phyloP scores from a whole-genome alignment of 2,329 filamentous ascomycete species.

The Xylariaceae sp. region DNA sequence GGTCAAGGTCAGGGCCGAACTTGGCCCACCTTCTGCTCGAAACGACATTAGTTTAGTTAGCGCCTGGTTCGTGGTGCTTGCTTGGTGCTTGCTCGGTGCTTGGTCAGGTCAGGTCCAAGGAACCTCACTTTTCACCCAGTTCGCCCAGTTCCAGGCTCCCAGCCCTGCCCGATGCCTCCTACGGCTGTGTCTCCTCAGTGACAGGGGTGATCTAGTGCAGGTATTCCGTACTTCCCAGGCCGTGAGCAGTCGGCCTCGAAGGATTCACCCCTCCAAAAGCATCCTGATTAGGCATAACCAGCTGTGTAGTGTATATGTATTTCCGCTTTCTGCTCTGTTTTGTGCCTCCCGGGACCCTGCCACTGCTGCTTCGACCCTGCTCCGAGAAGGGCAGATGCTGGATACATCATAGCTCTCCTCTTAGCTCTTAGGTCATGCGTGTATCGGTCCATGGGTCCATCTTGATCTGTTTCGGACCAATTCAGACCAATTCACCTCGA shows the following conservation, averaged over 20 bases:
- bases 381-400: conserved; percentile 29
- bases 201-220: conserved; percentile 31
- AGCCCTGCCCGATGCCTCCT: conserved; percentile 29
- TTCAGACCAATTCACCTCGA: conserved; percentile 25
- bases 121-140: conserved; percentile 19
- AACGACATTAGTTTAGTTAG: conserved; percentile 33
- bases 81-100: no score
- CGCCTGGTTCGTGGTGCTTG: conserved; percentile 17
- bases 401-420: conserved; percentile 1
- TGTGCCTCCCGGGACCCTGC: conserved; percentile 20
- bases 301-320: conserved; percentile 33
- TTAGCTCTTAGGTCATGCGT: conserved; percentile 15
- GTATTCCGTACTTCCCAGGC: conserved; percentile 5
- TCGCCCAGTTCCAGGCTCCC: conserved; percentile 25
- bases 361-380: conserved; percentile 25
- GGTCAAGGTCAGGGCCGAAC: conserved; percentile 17
- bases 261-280: conserved; percentile 38
- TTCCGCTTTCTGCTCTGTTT: conserved; percentile 44
- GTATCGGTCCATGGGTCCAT: conserved; percentile 17
- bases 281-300: background rate
- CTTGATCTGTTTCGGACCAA: conserved; percentile 25
- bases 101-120: conserved; percentile 11
- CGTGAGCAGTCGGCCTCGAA: conserved; percentile 23
- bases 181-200: conserved; percentile 29
- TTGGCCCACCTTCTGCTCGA: conserved; percentile 27